phyloP scores from a whole-genome alignment of 2,329 filamentous ascomycete genomes.

The Claviceps arundinis region DNA sequence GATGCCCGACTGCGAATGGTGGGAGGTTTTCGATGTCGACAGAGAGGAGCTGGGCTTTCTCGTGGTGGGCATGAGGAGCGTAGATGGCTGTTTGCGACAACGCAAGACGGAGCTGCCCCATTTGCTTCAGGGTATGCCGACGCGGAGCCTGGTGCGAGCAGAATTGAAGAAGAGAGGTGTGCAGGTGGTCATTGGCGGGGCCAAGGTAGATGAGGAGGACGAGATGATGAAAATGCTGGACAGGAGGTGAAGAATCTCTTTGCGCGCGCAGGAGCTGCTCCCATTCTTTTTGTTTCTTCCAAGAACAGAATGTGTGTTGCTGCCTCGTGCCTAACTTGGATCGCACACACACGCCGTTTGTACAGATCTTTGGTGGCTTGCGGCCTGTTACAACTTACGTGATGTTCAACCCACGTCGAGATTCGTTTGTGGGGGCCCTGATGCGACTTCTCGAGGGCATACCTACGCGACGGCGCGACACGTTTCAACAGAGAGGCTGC shows the following conservation, averaged over 20 bases:
- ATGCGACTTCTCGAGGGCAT: too few relatives aligned
- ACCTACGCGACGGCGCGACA: too few relatives aligned
- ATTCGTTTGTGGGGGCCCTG: too few relatives aligned
- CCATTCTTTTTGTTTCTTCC: neutral
- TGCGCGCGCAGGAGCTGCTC: neutral
- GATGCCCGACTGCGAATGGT: constrained; percentile 79
- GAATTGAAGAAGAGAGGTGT: constrained; percentile 45
- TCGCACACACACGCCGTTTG: too few relatives aligned
- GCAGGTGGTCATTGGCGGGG: constrained; percentile 17
- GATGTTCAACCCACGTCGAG: too few relatives aligned
- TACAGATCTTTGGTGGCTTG: too few relatives aligned
- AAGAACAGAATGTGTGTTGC: neutral
- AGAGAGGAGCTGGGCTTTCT: constrained; percentile 88
- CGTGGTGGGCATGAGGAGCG: constrained; percentile 71
- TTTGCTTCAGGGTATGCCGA: constrained; percentile 38
- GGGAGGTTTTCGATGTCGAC: constrained; percentile 96
- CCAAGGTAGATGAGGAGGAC: constrained; percentile 26
- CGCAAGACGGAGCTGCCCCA: constrained; percentile 44
- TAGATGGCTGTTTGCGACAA: constrained; percentile 53
- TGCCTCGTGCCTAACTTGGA: neutral
- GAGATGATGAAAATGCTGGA: constrained; percentile 29
- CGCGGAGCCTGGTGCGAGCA: constrained; percentile 40
- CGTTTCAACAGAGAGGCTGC: too few relatives aligned
- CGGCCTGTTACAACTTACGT: too few relatives aligned
- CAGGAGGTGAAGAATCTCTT: constrained; percentile 11